phyloP scores from a whole-genome alignment of 306 rosid genomes.

The Hippophae gyantsensis region DNA sequence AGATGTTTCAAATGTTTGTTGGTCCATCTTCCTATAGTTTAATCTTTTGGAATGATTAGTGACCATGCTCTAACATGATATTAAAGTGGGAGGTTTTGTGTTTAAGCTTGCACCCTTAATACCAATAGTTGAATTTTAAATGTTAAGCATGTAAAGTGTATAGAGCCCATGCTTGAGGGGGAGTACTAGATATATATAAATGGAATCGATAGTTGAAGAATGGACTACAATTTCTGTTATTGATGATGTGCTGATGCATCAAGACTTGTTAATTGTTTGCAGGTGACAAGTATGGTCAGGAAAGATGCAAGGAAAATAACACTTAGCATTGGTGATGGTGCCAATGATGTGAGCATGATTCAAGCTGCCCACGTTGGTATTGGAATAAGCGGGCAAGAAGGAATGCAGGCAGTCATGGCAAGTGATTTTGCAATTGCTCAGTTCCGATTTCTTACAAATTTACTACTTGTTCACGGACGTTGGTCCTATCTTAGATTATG shows the following conservation, averaged over 20 bases:
- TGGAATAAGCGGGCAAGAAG: constrained; percentile 96
- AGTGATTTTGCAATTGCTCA: constrained; percentile 98
- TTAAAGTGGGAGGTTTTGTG: too few relatives aligned
- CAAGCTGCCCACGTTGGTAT: constrained; percentile 99
- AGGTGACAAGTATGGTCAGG: constrained; percentile 94
- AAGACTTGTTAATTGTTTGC: constrained; percentile 13
- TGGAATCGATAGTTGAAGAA: too few relatives aligned
- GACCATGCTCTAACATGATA: too few relatives aligned
- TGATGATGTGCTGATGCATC: background rate
- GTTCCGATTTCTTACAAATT: constrained; percentile 86
- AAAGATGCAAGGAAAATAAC: constrained; percentile 86
- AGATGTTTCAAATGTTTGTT: too few relatives aligned
- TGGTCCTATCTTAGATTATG: constrained; percentile 95
- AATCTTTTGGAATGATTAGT: too few relatives aligned
- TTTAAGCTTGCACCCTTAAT: too few relatives aligned
- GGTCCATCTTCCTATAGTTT: too few relatives aligned
- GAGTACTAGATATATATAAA: too few relatives aligned
- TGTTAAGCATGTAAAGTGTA: too few relatives aligned
- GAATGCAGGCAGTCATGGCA: constrained; percentile 99
- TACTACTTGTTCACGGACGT: constrained; percentile 97
- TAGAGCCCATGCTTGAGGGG: too few relatives aligned
- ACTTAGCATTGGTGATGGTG: constrained; percentile 96
- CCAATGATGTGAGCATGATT: constrained; percentile 99
- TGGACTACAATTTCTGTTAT: background rate
- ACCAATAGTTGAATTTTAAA: too few relatives aligned